phyloP scores from a whole-genome alignment of 1,284 basidiomycete genomes.

The Boletus sp. region DNA sequence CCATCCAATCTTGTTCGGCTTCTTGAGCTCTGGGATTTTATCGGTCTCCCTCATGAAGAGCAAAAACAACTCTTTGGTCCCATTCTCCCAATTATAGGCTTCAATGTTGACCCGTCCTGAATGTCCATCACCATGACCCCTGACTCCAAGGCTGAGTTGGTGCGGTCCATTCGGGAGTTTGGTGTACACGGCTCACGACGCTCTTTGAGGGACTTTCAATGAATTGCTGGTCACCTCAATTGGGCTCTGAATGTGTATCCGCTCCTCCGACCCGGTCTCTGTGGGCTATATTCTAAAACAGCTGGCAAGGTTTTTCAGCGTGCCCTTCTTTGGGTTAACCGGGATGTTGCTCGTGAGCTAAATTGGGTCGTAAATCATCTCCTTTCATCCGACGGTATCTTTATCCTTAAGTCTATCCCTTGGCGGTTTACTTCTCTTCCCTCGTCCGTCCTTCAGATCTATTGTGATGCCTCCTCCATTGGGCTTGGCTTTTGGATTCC shows the following conservation, averaged over 20 bases:
- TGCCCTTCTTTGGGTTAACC: constrained; percentile 38
- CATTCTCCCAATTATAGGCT: constrained; percentile 37
- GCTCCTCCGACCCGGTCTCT: background rate
- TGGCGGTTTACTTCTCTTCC: background rate
- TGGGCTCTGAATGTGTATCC: background rate
- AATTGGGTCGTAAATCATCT: constrained; percentile 40
- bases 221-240: constrained; percentile 28
- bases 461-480: background rate
- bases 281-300: constrained; percentile 32
- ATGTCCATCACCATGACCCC: constrained; percentile 20
- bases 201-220: constrained; percentile 30
- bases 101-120: constrained; percentile 35
- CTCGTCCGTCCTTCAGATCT: background rate
- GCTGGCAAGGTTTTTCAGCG: constrained; percentile 25
- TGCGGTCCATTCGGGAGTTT: constrained; percentile 22
- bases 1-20: constrained; percentile 34
- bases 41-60: constrained; percentile 25
- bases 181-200: constrained; percentile 6
- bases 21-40: constrained; percentile 38
- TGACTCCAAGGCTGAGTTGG: constrained; percentile 17
- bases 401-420: background rate
- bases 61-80: constrained; percentile 38
- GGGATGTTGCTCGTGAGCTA: constrained; percentile 32
- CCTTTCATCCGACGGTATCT: constrained; percentile 25
- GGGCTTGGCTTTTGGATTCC: constrained; percentile 29